phyloP scores from a whole-genome alignment of 345 rosid genomes.

The Rhodamnia argentea region DNA sequence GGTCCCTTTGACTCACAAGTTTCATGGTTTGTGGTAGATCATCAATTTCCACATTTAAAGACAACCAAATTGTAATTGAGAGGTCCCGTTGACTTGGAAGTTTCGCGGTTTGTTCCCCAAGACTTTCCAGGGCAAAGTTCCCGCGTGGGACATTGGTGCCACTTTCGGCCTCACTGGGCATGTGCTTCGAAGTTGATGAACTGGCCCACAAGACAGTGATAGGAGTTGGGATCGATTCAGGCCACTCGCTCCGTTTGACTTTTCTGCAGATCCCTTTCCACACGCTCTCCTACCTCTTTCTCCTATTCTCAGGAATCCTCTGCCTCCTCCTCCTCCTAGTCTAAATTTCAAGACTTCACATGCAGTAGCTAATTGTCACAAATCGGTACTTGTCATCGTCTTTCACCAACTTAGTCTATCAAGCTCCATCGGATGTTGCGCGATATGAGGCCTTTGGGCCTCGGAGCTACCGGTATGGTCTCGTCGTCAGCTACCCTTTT shows the following conservation, averaged over 20 bases:
- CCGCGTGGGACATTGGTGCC: neutral
- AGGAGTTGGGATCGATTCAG: neutral
- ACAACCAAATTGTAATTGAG: neutral
- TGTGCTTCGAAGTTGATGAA: neutral
- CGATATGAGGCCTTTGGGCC: neutral
- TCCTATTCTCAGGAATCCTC: neutral
- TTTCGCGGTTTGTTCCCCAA: neutral
- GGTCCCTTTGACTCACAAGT: neutral
- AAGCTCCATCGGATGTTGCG: neutral
- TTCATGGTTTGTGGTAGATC: too few relatives aligned
- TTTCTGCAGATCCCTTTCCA: neutral
- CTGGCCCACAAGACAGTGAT: neutral
- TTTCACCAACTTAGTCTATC: too few relatives aligned
- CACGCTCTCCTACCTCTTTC: neutral
- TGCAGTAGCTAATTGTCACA: conserved; percentile 10
- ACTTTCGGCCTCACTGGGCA: neutral
- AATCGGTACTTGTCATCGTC: conserved; percentile 16
- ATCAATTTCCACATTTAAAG: neutral
- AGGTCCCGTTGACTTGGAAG: neutral
- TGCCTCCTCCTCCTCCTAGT: neutral
- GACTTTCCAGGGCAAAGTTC: neutral
- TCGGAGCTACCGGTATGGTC: neutral
- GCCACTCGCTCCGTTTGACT: neutral
- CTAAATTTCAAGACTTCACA: neutral
- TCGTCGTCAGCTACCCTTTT: neutral